Percentiles rank a stretch among this genome's conserved stretches.
Evolutionary conservation across 1,284 basidiomycete genomes (phyloP).

Genomic region (Trichosporon ovoides): DNA sequence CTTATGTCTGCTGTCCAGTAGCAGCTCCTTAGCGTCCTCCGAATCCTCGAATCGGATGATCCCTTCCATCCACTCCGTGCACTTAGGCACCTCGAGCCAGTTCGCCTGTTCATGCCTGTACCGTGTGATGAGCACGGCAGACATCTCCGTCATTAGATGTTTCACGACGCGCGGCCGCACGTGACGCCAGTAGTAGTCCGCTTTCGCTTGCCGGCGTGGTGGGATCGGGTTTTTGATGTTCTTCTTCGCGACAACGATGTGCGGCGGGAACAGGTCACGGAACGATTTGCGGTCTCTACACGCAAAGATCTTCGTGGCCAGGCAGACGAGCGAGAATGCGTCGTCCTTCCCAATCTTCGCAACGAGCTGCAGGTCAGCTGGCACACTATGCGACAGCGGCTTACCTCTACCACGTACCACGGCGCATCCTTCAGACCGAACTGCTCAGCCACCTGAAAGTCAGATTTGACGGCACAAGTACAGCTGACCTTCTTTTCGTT

Average conservation of each 20-base stretch:
- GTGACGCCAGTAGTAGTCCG: neutral
- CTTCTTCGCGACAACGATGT: neutral
- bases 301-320: constrained; percentile 1
- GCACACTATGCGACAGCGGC: neutral
- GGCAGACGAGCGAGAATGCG: neutral
- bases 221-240: constrained; percentile 1
- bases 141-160: neutral
- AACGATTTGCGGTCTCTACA: constrained; percentile 1
- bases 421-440: neutral
- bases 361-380: neutral
- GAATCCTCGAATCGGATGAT: neutral
- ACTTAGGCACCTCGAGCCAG: neutral
- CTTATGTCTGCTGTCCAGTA: neutral
- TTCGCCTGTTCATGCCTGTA: neutral
- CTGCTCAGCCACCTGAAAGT: neutral
- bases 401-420: neutral
- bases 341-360: neutral
- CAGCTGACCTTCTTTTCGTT: neutral
- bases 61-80: neutral
- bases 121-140: neutral
- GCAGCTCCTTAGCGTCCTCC: neutral
- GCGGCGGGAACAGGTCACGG: neutral
- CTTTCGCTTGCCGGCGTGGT: neutral
- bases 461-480: neutral
- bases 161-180: neutral